Evolutionary conservation across 805 yeast species (phyloP), one percentile per base, ranked within the genome.

Genomic region (Scheffersomyces ergatensis): DNA sequence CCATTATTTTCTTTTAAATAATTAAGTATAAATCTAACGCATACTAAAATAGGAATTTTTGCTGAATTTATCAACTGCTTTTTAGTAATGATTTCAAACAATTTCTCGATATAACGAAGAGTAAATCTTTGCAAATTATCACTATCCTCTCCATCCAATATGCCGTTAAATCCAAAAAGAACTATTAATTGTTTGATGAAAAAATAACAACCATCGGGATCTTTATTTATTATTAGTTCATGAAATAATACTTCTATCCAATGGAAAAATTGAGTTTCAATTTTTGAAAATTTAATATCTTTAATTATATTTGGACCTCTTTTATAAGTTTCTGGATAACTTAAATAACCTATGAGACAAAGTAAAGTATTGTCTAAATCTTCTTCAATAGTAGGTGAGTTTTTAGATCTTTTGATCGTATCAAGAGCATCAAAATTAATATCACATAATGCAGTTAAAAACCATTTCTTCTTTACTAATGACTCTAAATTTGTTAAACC

Each of bases 1-100:
- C 15, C 13, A 43, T 70, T 72, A 41, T 78, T 70, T 33, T 74
- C 73, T 46, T 72, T 76, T 19, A 82, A 51, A 87, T 87, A 83
- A 41, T 76, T 73, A 18, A 77, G 63, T 33, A 77, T 54, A 8
- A 83, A 59, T 49, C 90, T 67, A 0, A 78, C 31, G 16, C 45
- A 29, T 8, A 50, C 43, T 20, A 60, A 47, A 17, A 47, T 42
- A 12, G 49, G 49, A 6, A 26, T 18, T 12, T 32, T 26, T 14
- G 6, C 25, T 5, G 30, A 36, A 7, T 27, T 14, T 13, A 37
- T 18, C 18, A 40, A 31, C 2, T 31, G 12, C n/a, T n/a, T n/a
- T 9, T 37, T 32, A 4, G 42, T n/a, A 15, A 47, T 34, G 7
- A 35, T 27, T 16, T 43, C 48, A 12, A 55, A 42, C n/a, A 58